A percentile compares a stretch with the other conserved stretches of the same genome.
These are phyloP conservation scores for Artemisia princeps DNA, from an alignment of 140 eudicot species.

Conservation along the genomic window DNA sequence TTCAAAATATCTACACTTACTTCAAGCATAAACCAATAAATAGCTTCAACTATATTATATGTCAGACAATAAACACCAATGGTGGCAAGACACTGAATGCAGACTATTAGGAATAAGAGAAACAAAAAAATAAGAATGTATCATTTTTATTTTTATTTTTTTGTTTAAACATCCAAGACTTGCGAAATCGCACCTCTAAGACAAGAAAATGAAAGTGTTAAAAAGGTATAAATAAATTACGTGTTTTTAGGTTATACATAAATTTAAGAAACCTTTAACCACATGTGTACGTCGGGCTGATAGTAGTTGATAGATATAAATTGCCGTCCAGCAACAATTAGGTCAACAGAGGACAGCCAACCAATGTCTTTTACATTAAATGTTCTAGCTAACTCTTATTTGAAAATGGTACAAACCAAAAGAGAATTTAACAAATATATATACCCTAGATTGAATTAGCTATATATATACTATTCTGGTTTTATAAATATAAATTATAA, in stretches of 20 bases:
- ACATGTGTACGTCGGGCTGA: slow-evolving; percentile 7
- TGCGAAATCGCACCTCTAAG: background rate
- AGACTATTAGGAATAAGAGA: background rate
- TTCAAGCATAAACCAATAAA: background rate
- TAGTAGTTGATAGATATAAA: slow-evolving; percentile 16
- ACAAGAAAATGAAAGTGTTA: background rate
- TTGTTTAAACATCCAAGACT: background rate
- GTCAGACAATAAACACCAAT: slow-evolving; percentile 22
- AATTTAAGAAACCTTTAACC: slow-evolving; percentile 8
- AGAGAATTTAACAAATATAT: slow-evolving; percentile 12
- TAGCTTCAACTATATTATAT: slow-evolving; percentile 6
- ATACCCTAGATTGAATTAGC: slow-evolving; percentile 5
- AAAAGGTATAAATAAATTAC: background rate
- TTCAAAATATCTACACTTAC: background rate
- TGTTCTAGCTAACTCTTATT: slow-evolving; percentile 17
- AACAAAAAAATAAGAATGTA: background rate
- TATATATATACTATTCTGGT: background rate
- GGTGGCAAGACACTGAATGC: slow-evolving; percentile 23
- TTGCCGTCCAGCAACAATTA: slow-evolving; percentile 30
- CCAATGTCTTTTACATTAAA: slow-evolving; percentile 30
- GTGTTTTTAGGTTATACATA: background rate
- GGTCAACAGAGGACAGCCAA: slow-evolving; percentile 33
- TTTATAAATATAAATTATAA: background rate
- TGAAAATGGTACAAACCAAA: slow-evolving; percentile 6
- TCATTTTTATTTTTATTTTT: background rate